Base-by-base conservation (phyloP, 1,139 yeast species). In the Taphrina deformans region DNA sequence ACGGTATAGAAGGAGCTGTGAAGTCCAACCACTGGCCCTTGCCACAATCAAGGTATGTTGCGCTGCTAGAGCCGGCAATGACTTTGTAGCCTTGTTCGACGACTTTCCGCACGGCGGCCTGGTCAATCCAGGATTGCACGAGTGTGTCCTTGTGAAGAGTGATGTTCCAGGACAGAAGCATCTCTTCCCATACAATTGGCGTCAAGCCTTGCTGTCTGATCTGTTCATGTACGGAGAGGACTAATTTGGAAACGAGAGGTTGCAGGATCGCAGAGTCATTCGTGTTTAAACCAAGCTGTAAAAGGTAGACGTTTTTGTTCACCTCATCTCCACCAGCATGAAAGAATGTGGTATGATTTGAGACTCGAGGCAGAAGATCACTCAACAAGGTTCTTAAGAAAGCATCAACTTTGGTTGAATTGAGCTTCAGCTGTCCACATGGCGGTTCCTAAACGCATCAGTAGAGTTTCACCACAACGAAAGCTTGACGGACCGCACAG, bases 41-140 rank as follows among this genome's bases (percentile, higher is more conserved):
- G 2, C 84, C 84, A 70, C 83, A 80, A 70, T 81, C 84, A 53
- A 81, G 74, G 67, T 81, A 81, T 65, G 79, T 74, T 69, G 76
- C 77, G 44, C 73, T 74, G 10, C 75, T 68, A 12, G 78, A 72
- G 0, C 83, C 79, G 2, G 79, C 81, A 67, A 81, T 74, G 2
- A 80, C 80, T 67, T 80, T 81, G 68, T 79, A 79, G 0, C 84
- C 84, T 68, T 70, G 62, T 1, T 72, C 58, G 9, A 80, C 75
- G 52, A 81, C 71, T 12, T 71, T 67, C 66, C 76, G 74, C 44
- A 80, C 72, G 52, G 71, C 71, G 35, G 71, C 74, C 7, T 69
- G 70, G 14, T 72, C 72, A 66, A 73, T 74, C 84, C 84, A 81
- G 7, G 78, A 72, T 70, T 81, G 84, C 67, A 81, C 69, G 41